A percentile compares a stretch with the other conserved stretches of the same genome.
Conservation (phyloP, 805 yeast species). For the Schwanniomyces sp. region DNA sequence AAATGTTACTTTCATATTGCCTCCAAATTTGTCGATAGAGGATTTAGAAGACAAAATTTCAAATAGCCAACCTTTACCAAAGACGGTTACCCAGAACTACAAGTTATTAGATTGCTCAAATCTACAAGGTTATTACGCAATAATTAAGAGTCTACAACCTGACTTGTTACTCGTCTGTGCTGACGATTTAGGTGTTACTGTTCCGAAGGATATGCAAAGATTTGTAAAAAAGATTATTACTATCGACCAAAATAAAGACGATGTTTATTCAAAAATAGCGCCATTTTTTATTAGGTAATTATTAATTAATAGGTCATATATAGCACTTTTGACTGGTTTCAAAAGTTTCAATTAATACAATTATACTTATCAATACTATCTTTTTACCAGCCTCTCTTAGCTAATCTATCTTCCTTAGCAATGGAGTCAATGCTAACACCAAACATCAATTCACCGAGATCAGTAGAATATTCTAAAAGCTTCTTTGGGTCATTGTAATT, state of each 20-base stretch:
- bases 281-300: slow-evolving; percentile 12
- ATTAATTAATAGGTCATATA: background rate
- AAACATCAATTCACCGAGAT: slow-evolving; percentile 74
- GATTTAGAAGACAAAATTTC: slow-evolving; percentile 24
- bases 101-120: slow-evolving; percentile 40
- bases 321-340: background rate
- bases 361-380: background rate
- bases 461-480: slow-evolving; percentile 64
- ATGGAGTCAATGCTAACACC: slow-evolving; percentile 62
- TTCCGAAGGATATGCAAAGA: slow-evolving; percentile 35
- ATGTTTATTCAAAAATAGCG: slow-evolving; percentile 12
- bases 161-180: slow-evolving; percentile 41
- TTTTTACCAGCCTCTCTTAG: slow-evolving; percentile 53
- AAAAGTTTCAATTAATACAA: background rate
- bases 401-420: slow-evolving; percentile 44
- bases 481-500: slow-evolving; percentile 61
- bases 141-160: slow-evolving; percentile 40
- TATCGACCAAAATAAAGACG: slow-evolving; percentile 17
- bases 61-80: slow-evolving; percentile 15
- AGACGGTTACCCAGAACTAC: slow-evolving; percentile 29
- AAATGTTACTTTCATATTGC: slow-evolving; percentile 43
- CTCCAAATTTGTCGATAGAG: slow-evolving; percentile 41
- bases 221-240: slow-evolving; percentile 37
- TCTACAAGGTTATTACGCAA: slow-evolving; percentile 39
- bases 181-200: slow-evolving; percentile 40